Percentiles rank a stretch among this genome's conserved stretches.
Conservation (phyloP, 768 basidiomycete genomes). For the Rhizopogon roseolus region DNA sequence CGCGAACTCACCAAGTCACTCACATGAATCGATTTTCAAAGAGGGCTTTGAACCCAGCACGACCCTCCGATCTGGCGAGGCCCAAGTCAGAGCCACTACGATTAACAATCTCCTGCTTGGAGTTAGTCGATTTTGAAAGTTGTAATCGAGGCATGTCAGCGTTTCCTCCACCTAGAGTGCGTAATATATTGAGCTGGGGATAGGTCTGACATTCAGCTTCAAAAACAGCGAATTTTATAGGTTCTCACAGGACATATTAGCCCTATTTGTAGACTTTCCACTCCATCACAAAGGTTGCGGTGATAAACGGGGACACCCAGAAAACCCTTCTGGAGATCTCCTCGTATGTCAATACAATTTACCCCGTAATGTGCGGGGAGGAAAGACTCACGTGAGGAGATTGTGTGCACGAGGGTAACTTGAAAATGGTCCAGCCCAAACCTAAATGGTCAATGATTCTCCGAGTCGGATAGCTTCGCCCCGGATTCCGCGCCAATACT, state of each 20-base stretch:
- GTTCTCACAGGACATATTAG: neutral
- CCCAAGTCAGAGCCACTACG: slow-evolving; percentile 2
- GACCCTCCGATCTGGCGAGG: slow-evolving; percentile 15
- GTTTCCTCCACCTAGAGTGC: neutral
- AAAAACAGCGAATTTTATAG: neutral
- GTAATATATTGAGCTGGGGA: neutral
- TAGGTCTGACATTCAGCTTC: neutral
- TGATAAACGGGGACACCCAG: neutral
- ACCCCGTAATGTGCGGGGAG: too few relatives aligned
- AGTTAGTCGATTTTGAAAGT: neutral
- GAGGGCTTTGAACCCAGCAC: slow-evolving; percentile 19
- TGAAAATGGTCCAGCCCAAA: too few relatives aligned
- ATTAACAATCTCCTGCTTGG: neutral
- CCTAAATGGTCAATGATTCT: too few relatives aligned
- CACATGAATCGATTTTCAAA: slow-evolving; percentile 25
- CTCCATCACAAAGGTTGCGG: neutral
- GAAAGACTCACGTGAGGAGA: too few relatives aligned
- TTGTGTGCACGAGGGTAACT: too few relatives aligned
- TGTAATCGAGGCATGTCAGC: neutral
- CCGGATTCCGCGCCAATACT: too few relatives aligned
- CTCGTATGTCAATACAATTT: neutral
- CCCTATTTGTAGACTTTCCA: neutral
- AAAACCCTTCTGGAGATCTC: neutral
- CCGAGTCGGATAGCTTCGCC: too few relatives aligned
- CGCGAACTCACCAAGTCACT: neutral